phyloP scores from a whole-genome alignment of 164 flowering plant genomes.

The Dillenia suffruticosa region DNA sequence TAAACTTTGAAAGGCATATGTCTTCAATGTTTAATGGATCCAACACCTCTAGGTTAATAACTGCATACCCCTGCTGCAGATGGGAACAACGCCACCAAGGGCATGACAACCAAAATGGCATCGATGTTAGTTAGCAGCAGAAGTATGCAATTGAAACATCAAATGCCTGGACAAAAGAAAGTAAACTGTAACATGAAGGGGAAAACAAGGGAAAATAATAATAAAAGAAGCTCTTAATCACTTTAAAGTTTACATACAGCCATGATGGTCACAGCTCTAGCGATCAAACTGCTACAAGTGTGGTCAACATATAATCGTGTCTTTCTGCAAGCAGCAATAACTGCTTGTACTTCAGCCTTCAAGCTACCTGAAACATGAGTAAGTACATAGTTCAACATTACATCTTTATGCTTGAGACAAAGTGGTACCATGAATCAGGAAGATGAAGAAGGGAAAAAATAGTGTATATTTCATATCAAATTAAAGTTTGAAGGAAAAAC shows the following conservation, averaged over 20 bases:
- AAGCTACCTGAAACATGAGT: slow-evolving; percentile 46
- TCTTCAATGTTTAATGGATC: slow-evolving; percentile 51
- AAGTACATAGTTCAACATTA: slow-evolving; percentile 7
- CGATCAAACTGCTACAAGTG: slow-evolving; percentile 42
- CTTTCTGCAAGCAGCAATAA: slow-evolving; percentile 65
- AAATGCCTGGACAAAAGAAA: neutral
- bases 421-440: no score
- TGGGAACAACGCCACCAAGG: neutral
- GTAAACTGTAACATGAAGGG: neutral
- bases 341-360: slow-evolving; percentile 57
- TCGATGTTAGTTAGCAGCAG: neutral
- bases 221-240: slow-evolving; percentile 1
- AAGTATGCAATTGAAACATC: neutral
- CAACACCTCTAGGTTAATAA: slow-evolving; percentile 58
- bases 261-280: slow-evolving; percentile 48
- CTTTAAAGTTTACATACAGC: slow-evolving; percentile 43
- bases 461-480: no score
- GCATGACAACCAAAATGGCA: no score
- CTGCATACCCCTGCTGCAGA: slow-evolving; percentile 81
- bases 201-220: neutral
- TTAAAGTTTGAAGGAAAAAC: no score
- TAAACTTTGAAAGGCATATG: slow-evolving; percentile 60
- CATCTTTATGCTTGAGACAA: slow-evolving; percentile 1
- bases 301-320: slow-evolving; percentile 65
- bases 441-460: no score